These are phyloP conservation scores for Posidonia australis DNA, from an alignment of 106 monocot genomes.

Conservation along the genomic window DNA sequence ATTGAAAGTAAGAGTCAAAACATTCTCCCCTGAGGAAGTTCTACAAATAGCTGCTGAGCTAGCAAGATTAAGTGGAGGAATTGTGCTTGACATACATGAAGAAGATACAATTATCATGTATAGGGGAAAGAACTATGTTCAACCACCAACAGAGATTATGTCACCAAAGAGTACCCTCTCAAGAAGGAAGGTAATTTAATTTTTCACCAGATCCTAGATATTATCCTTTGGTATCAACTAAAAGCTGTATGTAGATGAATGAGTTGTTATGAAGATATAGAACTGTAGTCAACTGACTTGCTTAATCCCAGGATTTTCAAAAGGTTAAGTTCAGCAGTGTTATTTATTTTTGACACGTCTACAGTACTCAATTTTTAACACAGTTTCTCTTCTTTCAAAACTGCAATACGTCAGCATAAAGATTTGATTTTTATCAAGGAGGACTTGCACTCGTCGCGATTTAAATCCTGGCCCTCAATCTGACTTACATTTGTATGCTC, in stretches of 20 bases:
- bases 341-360: too few relatives aligned
- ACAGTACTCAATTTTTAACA: too few relatives aligned
- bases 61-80: conserved; percentile 90
- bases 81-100: conserved; percentile 81
- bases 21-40: conserved; percentile 85
- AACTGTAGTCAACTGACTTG: neutral
- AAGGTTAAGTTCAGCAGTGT: too few relatives aligned
- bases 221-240: neutral
- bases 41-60: conserved; percentile 73
- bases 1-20: conserved; percentile 83
- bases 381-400: too few relatives aligned
- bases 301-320: too few relatives aligned
- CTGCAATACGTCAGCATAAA: too few relatives aligned
- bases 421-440: too few relatives aligned
- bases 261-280: neutral
- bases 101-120: conserved; percentile 91
- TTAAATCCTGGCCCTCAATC: too few relatives aligned
- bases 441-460: too few relatives aligned
- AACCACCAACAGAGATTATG: conserved; percentile 97
- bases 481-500: too few relatives aligned
- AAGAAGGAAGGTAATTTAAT: conserved; percentile 62
- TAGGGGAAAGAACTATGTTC: conserved; percentile 93
- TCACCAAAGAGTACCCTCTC: conserved; percentile 83
- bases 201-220: neutral
- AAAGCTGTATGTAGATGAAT: neutral